Conservation (phyloP, 768 basidiomycete genomes). For the Xerocomellus intermedius region DNA sequence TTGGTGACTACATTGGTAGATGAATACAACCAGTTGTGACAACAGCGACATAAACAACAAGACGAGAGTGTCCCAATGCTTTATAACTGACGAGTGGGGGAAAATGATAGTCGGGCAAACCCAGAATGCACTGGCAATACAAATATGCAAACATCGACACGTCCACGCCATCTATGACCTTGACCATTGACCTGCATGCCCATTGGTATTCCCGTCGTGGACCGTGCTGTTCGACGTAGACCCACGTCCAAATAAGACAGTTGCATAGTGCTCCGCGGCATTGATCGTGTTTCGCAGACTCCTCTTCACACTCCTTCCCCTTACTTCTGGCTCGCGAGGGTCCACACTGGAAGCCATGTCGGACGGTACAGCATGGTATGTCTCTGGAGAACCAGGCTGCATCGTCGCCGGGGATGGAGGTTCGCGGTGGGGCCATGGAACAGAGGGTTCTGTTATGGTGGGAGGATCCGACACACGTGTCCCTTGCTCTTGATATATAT, state of each 20-base stretch:
- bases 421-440: slow-evolving; percentile 47
- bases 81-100: not conserved
- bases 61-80: slow-evolving; percentile 14
- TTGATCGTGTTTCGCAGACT: slow-evolving; percentile 66
- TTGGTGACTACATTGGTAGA: slow-evolving; percentile 20
- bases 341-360: slow-evolving; percentile 30
- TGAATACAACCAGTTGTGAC: slow-evolving; percentile 25
- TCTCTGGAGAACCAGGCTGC: slow-evolving; percentile 37
- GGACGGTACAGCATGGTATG: slow-evolving; percentile 41
- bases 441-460: slow-evolving; percentile 16
- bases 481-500: slow-evolving; percentile 19
- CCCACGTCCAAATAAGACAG: slow-evolving; percentile 62
- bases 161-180: slow-evolving; percentile 19
- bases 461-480: slow-evolving; percentile 10
- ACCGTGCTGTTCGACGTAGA: slow-evolving; percentile 25
- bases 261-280: slow-evolving; percentile 70
- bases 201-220: slow-evolving; percentile 24
- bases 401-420: slow-evolving; percentile 36
- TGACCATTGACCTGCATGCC: slow-evolving; percentile 25
- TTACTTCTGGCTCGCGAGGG: slow-evolving; percentile 39
- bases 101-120: slow-evolving; percentile 4
- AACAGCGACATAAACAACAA: slow-evolving; percentile 21
- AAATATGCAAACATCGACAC: slow-evolving; percentile 4
- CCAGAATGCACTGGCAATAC: slow-evolving; percentile 9
- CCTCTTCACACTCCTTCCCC: slow-evolving; percentile 62